Conservation (phyloP, 805 yeast species). For the Lachancea kluyveri region DNA sequence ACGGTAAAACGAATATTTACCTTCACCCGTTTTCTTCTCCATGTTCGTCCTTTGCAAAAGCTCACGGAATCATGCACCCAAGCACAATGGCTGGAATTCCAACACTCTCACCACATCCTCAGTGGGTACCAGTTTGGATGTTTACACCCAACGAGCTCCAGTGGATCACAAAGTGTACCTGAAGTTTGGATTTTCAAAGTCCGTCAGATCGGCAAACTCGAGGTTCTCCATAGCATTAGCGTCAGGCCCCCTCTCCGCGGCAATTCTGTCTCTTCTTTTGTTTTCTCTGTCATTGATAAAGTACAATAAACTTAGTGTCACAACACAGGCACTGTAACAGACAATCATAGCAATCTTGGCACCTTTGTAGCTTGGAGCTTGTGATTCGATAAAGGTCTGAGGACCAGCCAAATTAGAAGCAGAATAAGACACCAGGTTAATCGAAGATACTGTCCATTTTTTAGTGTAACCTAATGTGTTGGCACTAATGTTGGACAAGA, state of each 20-base stretch:
- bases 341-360: conserved; percentile 45
- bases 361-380: conserved; percentile 49
- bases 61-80: too few relatives aligned
- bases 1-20: too few relatives aligned
- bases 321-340: conserved; percentile 34
- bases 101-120: too few relatives aligned
- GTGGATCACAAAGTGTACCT: conserved; percentile 29
- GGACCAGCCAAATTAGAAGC: conserved; percentile 65
- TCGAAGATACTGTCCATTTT: conserved; percentile 47
- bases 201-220: conserved; percentile 44
- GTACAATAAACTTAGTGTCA: conserved; percentile 29
- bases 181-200: conserved; percentile 35
- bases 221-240: conserved; percentile 25
- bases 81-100: too few relatives aligned
- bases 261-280: conserved; percentile 32
- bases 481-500: conserved; percentile 26
- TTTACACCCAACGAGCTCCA: too few relatives aligned
- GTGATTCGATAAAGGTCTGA: conserved; percentile 48
- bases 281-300: conserved; percentile 31
- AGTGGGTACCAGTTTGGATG: too few relatives aligned
- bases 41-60: too few relatives aligned
- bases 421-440: conserved; percentile 54
- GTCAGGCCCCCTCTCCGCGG: conserved; percentile 15
- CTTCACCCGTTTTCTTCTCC: too few relatives aligned
- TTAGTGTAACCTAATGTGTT: conserved; percentile 67